These are phyloP conservation scores for Neocatenulostroma microsporum DNA, from an alignment of 2,329 filamentous ascomycete genomes.

Conservation along the genomic window DNA sequence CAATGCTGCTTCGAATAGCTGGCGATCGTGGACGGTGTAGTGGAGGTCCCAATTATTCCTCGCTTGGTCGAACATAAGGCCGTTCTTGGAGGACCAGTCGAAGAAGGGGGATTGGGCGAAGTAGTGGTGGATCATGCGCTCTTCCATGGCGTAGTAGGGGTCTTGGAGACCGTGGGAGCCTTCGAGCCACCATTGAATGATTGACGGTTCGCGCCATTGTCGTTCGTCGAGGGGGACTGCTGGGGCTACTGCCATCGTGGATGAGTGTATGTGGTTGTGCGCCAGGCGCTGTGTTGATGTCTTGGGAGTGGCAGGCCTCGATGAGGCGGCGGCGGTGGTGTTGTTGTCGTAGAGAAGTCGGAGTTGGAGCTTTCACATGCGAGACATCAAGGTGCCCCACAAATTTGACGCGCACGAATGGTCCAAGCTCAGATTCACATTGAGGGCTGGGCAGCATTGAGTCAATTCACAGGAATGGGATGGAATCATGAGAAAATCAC, in stretches of 20 bases:
- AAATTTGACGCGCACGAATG: too few species aligned
- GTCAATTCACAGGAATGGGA: too few species aligned
- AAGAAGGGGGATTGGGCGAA: conserved; percentile 58
- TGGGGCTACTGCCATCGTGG: conserved; percentile 9
- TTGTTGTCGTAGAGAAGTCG: conserved; percentile 1
- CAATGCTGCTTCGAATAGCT: conserved; percentile 49
- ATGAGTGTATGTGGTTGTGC: neutral
- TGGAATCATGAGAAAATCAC: too few species aligned
- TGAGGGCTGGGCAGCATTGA: too few species aligned
- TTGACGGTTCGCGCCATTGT: conserved; percentile 12
- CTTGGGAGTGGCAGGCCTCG: too few species aligned
- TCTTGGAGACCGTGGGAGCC: conserved; percentile 9
- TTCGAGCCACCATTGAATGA: conserved; percentile 24
- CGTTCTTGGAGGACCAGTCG: conserved; percentile 54
- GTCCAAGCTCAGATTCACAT: too few species aligned
- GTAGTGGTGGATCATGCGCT: conserved; percentile 50
- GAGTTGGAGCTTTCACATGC: neutral
- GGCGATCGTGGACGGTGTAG: conserved; percentile 46
- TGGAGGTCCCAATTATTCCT: conserved; percentile 43
- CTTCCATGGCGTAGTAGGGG: conserved; percentile 19
- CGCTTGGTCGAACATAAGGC: conserved; percentile 46
- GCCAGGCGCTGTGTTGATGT: neutral
- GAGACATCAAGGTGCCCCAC: conserved; percentile 1
- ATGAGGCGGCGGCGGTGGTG: too few species aligned
- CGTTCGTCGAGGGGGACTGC: conserved; percentile 22